Base-by-base conservation (phyloP, 2,329 filamentous ascomycete genomes). In the Botrytis porri region DNA sequence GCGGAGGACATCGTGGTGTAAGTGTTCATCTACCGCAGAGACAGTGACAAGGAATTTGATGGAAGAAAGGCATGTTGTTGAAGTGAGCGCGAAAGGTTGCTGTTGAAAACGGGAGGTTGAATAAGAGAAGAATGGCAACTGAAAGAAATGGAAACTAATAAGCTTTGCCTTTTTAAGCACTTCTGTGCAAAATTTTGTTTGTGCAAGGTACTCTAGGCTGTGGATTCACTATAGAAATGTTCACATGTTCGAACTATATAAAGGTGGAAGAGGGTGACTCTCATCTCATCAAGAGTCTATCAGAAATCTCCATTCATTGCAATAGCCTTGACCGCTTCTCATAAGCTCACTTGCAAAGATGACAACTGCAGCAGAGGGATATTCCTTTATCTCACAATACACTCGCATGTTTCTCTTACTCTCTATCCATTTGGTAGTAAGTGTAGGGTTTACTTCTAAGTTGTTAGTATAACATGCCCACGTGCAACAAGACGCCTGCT, bases 201-300 rank as follows among this genome's bases (percentile, higher is more conserved):
- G 5, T 18, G 51, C 14, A 3, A n/a, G n/a, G 14, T 54, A 18
- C n/a, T 29, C 1, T 3, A 54, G 14, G 25, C n/a, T 8, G 1
- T 3, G 1, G 9, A 29, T 18, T 54, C n/a, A 54, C n/a, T 54
- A 0, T 0, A 54, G 14, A 8, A 9, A 4, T 1, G 12, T 3
- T 29, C n/a, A 29, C 3, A 29, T 54, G 6, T 29, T 54, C 14
- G 6, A 54, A 29, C 18, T 2, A 54, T 54, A 54, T 29, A 29
- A 16, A 29, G 14, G 2, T 29, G 14, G 16, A 29, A 18, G 51
- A 54, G 6, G 3, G 14, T 4, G 6, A 18, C n/a, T 29, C 14
- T 29, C n/a, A 29, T 57, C 16, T 29, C n/a, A 54, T 29, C 2
- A 8, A 29, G 14, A 54, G 51, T 18, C 14, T 18, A 54, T 3